A percentile compares a stretch with the other conserved stretches of the same genome.
These are phyloP conservation scores for Daldinia caldariorum DNA, from an alignment of 495 filamentous ascomycete genomes.

Conservation along the genomic window DNA sequence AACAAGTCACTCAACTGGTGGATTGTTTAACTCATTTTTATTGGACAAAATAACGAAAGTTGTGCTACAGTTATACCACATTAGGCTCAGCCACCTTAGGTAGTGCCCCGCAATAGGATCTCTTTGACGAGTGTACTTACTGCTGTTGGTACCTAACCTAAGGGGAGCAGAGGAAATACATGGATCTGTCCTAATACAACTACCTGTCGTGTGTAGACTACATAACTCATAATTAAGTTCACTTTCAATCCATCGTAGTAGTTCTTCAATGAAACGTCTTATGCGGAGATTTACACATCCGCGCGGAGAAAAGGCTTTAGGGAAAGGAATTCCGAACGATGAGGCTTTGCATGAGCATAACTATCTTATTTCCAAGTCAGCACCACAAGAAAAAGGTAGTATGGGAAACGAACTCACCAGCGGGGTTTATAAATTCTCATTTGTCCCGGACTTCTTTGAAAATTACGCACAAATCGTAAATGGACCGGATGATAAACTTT, in stretches of 20 bases:
- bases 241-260: background rate
- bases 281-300: conserved; percentile 1
- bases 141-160: background rate
- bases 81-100: conserved; percentile 3
- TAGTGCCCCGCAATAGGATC: conserved; percentile 2
- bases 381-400: background rate
- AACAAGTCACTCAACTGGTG: background rate
- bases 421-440: background rate
- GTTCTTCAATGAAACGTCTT: background rate
- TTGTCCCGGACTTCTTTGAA: background rate
- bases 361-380: background rate
- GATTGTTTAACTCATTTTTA: background rate
- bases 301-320: background rate
- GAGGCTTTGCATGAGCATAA: background rate
- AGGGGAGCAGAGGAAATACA: background rate
- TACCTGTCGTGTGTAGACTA: background rate
- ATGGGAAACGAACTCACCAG: background rate
- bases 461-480: background rate
- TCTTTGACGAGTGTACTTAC: background rate
- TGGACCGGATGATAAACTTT: background rate
- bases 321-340: background rate
- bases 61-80: conserved; percentile 6
- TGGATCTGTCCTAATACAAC: background rate
- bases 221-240: no score
- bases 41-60: background rate